A percentile compares a stretch with the other conserved stretches of the same genome.
phyloP scores from a whole-genome alignment of 2,329 filamentous ascomycete species.

The Hypoxylon sp. region DNA sequence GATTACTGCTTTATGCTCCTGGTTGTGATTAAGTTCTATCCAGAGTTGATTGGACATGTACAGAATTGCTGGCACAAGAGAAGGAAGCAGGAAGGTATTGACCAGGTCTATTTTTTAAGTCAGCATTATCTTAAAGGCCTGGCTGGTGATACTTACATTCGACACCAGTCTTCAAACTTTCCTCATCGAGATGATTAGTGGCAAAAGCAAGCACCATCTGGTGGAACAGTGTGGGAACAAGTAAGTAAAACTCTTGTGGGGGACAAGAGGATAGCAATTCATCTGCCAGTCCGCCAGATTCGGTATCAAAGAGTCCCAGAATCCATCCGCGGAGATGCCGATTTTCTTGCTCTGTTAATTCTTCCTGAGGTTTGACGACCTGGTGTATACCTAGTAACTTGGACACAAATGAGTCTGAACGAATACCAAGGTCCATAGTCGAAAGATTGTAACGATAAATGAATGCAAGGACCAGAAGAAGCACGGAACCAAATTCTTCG shows the following conservation, averaged over 20 bases:
- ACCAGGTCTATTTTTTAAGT: conserved; percentile 73
- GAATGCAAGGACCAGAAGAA: conserved; percentile 81
- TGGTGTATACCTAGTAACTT: conserved; percentile 75
- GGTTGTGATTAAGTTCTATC: conserved; percentile 67
- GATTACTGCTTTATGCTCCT: conserved; percentile 77
- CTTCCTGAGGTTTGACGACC: conserved; percentile 68
- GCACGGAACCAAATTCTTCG: conserved; percentile 85
- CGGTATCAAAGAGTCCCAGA: conserved; percentile 81
- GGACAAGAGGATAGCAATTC: conserved; percentile 86
- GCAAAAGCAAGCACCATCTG: conserved; percentile 80
- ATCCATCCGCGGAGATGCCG: conserved; percentile 82
- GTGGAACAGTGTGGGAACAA: conserved; percentile 82
- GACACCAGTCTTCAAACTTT: conserved; percentile 80
- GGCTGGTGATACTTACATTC: conserved; percentile 71
- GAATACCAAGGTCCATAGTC: conserved; percentile 74
- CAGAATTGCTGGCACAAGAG: conserved; percentile 79
- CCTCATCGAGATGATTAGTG: conserved; percentile 75
- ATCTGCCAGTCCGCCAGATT: conserved; percentile 80
- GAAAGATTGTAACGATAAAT: conserved; percentile 81
- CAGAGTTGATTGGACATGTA: conserved; percentile 81
- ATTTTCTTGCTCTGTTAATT: conserved; percentile 75
- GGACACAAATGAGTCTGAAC: conserved; percentile 76
- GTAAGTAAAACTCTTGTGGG: conserved; percentile 85
- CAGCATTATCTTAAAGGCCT: conserved; percentile 36
- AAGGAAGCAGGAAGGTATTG: conserved; percentile 85